A percentile compares a stretch with the other conserved stretches of the same genome.
Conservation (phyloP, 768 basidiomycete genomes). For the Hemileccinum rubropunctum region DNA sequence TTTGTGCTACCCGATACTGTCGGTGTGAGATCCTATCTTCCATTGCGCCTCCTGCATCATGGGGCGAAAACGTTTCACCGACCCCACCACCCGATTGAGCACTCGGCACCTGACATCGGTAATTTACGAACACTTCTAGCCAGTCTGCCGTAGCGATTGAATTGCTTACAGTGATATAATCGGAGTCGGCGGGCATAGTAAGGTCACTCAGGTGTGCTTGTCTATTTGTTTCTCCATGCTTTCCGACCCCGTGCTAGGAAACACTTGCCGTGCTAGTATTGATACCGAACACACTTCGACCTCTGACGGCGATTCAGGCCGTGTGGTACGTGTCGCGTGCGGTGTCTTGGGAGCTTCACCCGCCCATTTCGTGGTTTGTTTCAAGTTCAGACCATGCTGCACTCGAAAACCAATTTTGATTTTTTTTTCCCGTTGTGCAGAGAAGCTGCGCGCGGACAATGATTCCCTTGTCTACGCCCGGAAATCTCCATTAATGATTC, state of each 20-base stretch:
- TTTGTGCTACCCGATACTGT: neutral
- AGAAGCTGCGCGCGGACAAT: constrained; percentile 1
- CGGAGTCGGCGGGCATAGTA: constrained; percentile 24
- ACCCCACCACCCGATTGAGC: neutral
- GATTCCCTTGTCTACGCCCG: constrained; percentile 8
- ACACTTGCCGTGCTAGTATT: neutral
- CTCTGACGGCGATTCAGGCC: neutral
- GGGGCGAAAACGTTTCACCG: neutral
- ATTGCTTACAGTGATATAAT: constrained; percentile 19
- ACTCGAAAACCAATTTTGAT: neutral
- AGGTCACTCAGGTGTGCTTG: constrained; percentile 26
- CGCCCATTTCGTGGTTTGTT: constrained; percentile 5
- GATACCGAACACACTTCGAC: constrained; percentile 2
- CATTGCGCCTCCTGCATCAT: neutral
- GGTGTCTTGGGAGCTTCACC: neutral
- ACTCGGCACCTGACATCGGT: constrained; percentile 12
- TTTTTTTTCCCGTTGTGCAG: neutral
- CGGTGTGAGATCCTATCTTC: neutral
- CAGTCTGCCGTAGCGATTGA: constrained; percentile 24
- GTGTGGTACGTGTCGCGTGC: constrained; percentile 12
- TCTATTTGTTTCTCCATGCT: constrained; percentile 5
- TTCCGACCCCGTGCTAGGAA: constrained; percentile 21
- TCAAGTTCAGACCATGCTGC: constrained; percentile 11
- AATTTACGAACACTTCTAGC: constrained; percentile 4
- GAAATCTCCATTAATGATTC: neutral